These are phyloP conservation scores for Magnolia changhungtana DNA, from an alignment of 164 flowering plant genomes.

Conservation along the genomic window DNA sequence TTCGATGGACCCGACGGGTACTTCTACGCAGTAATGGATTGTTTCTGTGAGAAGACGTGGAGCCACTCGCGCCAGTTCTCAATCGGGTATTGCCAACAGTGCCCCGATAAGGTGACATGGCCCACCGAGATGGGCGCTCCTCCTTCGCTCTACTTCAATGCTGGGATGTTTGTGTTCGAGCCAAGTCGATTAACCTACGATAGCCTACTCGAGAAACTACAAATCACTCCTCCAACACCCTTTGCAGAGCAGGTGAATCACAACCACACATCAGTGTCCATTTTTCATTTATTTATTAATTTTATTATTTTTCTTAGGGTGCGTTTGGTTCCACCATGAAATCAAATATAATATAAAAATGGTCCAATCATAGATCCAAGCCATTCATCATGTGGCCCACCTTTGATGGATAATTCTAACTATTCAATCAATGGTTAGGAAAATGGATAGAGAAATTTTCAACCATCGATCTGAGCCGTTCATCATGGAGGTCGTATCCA, in stretches of 20 bases:
- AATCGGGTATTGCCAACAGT: slow-evolving; percentile 25
- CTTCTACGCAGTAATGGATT: slow-evolving; percentile 26
- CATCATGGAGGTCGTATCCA: no score
- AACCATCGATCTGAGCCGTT: no score
- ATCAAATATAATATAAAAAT: no score
- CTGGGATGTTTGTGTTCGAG: slow-evolving; percentile 23
- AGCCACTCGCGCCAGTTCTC: slow-evolving; percentile 18
- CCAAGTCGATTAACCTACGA: slow-evolving; percentile 18
- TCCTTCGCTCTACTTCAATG: slow-evolving; percentile 20
- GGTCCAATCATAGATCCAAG: no score
- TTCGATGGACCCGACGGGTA: slow-evolving; percentile 16
- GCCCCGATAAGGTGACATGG: slow-evolving; percentile 25
- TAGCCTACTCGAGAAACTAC: slow-evolving; percentile 13
- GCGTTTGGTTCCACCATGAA: no score
- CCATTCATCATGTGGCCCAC: no score
- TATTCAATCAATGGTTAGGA: no score
- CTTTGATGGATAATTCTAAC: no score
- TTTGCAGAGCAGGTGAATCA: slow-evolving; percentile 26
- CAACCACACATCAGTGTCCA: background rate
- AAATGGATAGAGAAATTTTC: no score
- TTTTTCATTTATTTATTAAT: background rate
- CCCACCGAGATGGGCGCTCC: slow-evolving; percentile 20
- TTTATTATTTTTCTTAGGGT: no score
- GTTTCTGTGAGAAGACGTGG: slow-evolving; percentile 26
- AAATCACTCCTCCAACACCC: slow-evolving; percentile 14